These are phyloP conservation scores for Saccharomycopsis sp. DNA, from an alignment of 805 yeast genomes.

Conservation along the genomic window DNA sequence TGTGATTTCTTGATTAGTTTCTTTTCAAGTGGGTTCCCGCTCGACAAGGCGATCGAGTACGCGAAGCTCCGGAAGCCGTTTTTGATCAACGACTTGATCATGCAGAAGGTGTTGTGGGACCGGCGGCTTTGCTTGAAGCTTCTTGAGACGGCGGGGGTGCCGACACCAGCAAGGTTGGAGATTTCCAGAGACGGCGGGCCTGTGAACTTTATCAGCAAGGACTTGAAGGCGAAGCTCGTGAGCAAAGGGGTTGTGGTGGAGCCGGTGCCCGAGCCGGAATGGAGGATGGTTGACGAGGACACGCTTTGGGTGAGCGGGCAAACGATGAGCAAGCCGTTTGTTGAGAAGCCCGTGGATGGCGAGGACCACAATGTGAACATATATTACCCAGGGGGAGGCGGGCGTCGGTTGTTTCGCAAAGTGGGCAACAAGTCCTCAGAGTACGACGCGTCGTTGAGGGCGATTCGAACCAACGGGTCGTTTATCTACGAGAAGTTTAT, in stretches of 20 bases:
- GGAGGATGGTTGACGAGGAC: constrained; percentile 87
- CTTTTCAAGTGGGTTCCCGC: constrained; percentile 93
- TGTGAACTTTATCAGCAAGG: constrained; percentile 47
- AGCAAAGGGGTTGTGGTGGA: constrained; percentile 49
- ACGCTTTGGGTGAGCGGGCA: constrained; percentile 69
- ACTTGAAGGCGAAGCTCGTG: constrained; percentile 49
- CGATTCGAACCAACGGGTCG: constrained; percentile 84
- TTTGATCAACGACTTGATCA: constrained; percentile 74
- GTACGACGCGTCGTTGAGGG: constrained; percentile 69
- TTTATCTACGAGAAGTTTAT: constrained; percentile 82
- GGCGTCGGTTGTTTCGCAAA: constrained; percentile 85
- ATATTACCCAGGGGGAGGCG: constrained; percentile 98
- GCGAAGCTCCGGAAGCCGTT: constrained; percentile 86
- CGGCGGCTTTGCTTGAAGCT: constrained; percentile 78
- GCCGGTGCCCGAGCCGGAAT: constrained; percentile 52
- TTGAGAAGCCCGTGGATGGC: constrained; percentile 98
- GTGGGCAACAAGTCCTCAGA: constrained; percentile 97
- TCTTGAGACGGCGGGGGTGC: constrained; percentile 72
- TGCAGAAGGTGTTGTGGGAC: constrained; percentile 97
- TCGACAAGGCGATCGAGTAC: constrained; percentile 89
- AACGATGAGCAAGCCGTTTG: constrained; percentile 78
- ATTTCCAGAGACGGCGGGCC: constrained; percentile 98
- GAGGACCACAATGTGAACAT: constrained; percentile 96
- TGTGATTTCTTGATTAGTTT: constrained; percentile 92
- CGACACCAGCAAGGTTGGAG: constrained; percentile 82